Conservation (phyloP, 176 grass and related monocot species). For the Raddia guianensis region DNA sequence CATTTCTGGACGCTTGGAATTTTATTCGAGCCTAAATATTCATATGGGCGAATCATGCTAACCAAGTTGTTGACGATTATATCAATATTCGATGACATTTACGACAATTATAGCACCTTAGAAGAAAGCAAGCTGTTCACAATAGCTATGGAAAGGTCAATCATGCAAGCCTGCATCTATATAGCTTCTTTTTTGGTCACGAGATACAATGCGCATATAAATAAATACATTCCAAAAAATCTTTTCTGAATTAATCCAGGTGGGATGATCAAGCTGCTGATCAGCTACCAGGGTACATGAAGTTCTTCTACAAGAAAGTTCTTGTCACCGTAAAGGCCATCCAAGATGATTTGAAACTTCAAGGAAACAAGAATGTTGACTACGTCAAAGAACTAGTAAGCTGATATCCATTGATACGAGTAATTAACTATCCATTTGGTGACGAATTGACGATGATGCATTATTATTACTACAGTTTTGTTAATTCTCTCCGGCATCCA, state of each 20-base stretch:
- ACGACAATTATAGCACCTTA: constrained; percentile 45
- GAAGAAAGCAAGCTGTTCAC: constrained; percentile 47
- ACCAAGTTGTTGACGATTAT: constrained; percentile 27
- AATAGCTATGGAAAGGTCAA: constrained; percentile 50
- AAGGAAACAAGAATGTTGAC: constrained; percentile 24
- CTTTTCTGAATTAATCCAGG: not conserved
- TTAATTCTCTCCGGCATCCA: no score
- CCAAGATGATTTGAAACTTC: constrained; percentile 7
- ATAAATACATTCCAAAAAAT: no score
- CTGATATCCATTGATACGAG: not conserved
- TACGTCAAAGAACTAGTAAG: constrained; percentile 32
- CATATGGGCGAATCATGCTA: constrained; percentile 31
- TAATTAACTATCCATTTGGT: no score
- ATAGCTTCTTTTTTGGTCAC: no score
- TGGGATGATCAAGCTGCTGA: constrained; percentile 25
- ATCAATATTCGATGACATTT: constrained; percentile 55
- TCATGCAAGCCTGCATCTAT: not conserved
- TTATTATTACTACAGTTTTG: no score
- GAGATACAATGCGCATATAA: no score
- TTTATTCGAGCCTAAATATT: constrained; percentile 45
- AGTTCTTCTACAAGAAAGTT: constrained; percentile 33
- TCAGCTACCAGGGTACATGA: constrained; percentile 35
- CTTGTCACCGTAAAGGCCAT: not conserved
- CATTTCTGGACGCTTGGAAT: constrained; percentile 52
- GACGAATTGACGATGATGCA: no score